phyloP scores from a whole-genome alignment of 179 eudicot species.

The Beta corolliflora region DNA sequence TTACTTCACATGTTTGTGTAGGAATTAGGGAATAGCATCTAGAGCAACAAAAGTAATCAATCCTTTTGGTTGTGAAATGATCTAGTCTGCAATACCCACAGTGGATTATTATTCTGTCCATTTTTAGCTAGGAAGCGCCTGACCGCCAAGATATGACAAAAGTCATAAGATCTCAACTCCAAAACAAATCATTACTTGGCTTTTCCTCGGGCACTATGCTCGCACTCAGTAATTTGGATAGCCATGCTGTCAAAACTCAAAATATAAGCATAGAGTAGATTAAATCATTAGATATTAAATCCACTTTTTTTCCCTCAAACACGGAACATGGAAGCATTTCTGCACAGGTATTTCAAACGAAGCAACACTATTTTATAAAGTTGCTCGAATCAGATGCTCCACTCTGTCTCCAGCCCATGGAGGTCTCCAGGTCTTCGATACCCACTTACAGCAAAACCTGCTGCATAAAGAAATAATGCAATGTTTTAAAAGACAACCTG shows the following conservation, averaged over 20 bases:
- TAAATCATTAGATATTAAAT: too few species aligned
- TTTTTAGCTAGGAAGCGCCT: constrained; percentile 19
- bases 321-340: constrained; percentile 21
- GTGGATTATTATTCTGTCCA: constrained; percentile 33
- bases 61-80: constrained; percentile 26
- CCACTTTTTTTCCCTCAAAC: neutral
- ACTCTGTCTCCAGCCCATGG: constrained; percentile 26
- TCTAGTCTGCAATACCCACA: constrained; percentile 39
- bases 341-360: constrained; percentile 22
- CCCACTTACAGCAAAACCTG: constrained; percentile 39
- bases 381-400: constrained; percentile 41
- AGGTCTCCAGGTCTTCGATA: constrained; percentile 37
- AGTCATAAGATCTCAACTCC: constrained; percentile 5
- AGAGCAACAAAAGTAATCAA: constrained; percentile 30
- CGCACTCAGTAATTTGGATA: constrained; percentile 16
- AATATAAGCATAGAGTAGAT: neutral
- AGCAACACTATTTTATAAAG: constrained; percentile 17
- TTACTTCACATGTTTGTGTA: constrained; percentile 28
- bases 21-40: constrained; percentile 35
- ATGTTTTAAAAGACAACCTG: constrained; percentile 5
- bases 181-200: constrained; percentile 25
- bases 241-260: constrained; percentile 22
- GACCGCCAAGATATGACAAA: constrained; percentile 10
- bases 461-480: constrained; percentile 18
- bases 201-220: constrained; percentile 19